Base-by-base conservation (phyloP, 306 rosid genomes). In the Lotus japonicus region DNA sequence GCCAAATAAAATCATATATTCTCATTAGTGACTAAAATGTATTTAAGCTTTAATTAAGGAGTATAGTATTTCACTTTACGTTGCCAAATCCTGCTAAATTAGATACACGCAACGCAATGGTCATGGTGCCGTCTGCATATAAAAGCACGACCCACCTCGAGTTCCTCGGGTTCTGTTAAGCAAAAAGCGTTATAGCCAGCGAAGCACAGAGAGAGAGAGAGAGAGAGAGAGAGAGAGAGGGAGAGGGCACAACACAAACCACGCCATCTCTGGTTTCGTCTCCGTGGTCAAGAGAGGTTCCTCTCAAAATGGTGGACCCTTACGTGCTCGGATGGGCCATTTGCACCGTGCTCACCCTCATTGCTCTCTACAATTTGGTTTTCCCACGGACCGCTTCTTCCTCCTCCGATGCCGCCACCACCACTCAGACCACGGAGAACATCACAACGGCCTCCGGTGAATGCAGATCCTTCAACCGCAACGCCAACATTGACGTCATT, bases 401-500 rank as follows among this genome's bases (percentile, higher is more conserved):
- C 1, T n/a, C n/a, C 26, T 36, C 39, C 21, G 80, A 51, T 44
- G 48, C 53, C 48, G 61, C 64, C 64, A 4, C 33, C 33, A 4
- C 33, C 33, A 5, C 76, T 55, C 80, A 50, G 41, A 51, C 82
- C 78, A 62, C 70, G 57, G 64, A 75, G 38, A 84, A 76, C 62
- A 39, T 81, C 53, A 68, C 81, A 19, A 78, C 85, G 60, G 64
- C 72, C 0, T 59, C 72, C 35, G 89, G 81, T 62, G 88, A 90
- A 77, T 84, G 94, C 63, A 78, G 83, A 84, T 87, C 96, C 63
- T 63, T 45, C 5, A 66, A 43, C 16, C 65, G 58, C 12, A 46
- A 23, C 7, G 73, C 70, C 5, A 85, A 79, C 50, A 78, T 53
- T 19, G 97, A 92, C 74, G 79, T 92, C 54, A 83, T 92, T 72